phyloP scores from a whole-genome alignment of 176 grass and related monocot species.

The Eragrostis nindensis region DNA sequence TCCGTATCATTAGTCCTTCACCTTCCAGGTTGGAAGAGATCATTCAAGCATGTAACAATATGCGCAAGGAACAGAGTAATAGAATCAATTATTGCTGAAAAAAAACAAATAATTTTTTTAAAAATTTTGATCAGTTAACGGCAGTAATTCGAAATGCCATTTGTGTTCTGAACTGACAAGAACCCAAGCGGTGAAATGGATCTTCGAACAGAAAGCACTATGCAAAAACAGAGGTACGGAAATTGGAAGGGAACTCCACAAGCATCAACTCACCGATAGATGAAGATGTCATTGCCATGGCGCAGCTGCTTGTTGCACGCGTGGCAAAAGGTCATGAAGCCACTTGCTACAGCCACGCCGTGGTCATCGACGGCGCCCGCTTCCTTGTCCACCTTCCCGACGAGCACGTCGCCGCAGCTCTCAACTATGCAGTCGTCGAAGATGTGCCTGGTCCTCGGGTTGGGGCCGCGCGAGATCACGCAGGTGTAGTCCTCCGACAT shows the following conservation, averaged over 20 bases:
- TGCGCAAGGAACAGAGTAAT: background rate
- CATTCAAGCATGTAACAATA: background rate
- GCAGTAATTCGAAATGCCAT: conserved; percentile 8
- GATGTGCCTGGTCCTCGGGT: conserved; percentile 85
- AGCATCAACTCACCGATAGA: conserved; percentile 60
- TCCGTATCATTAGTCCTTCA: no score
- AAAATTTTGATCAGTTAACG: conserved; percentile 15
- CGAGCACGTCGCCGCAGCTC: conserved; percentile 55
- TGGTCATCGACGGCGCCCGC: conserved; percentile 11
- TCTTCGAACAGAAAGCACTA: conserved; percentile 6
- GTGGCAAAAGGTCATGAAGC: conserved; percentile 62
- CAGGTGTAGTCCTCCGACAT: conserved; percentile 95
- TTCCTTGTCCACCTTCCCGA: conserved; percentile 16
- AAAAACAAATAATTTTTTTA: background rate
- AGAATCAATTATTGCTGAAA: background rate
- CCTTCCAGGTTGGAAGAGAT: conserved; percentile 14
- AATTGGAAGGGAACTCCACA: background rate
- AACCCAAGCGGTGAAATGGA: background rate
- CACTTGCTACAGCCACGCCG: conserved; percentile 19
- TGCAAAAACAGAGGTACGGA: background rate
- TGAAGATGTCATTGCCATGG: conserved; percentile 53
- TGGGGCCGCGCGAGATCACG: conserved; percentile 90
- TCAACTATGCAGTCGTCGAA: conserved; percentile 86
- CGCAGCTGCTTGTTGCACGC: conserved; percentile 72
- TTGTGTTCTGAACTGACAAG: conserved; percentile 27